Percentiles rank a stretch among this genome's conserved stretches.
These are phyloP conservation scores for Arabis hirsuta DNA, from an alignment of 345 rosid genomes.

Conservation along the genomic window DNA sequence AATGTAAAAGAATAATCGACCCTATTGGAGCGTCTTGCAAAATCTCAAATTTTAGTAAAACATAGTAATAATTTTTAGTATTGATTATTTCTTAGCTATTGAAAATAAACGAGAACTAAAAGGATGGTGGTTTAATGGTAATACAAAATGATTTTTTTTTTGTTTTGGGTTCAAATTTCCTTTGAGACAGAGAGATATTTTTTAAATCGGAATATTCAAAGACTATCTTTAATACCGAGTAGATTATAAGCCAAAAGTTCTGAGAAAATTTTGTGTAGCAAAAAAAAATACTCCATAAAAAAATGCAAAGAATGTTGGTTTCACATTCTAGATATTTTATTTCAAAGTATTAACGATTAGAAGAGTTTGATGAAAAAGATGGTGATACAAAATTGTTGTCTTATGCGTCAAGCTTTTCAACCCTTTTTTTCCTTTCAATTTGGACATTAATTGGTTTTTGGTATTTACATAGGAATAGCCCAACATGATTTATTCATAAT, in stretches of 20 bases:
- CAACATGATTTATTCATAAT: constrained; percentile 40
- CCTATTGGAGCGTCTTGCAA: constrained; percentile 34
- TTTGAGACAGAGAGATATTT: too few species aligned
- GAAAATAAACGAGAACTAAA: not conserved
- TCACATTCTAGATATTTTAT: constrained; percentile 12
- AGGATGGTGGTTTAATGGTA: too few species aligned
- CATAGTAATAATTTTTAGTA: constrained; percentile 1
- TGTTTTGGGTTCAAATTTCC: too few species aligned
- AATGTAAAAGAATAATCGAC: constrained; percentile 23
- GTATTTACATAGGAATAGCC: constrained; percentile 37
- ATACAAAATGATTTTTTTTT: too few species aligned
- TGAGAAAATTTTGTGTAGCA: not conserved
- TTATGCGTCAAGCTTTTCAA: constrained; percentile 26
- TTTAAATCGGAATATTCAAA: too few species aligned
- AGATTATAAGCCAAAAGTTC: too few species aligned
- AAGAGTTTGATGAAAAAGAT: constrained; percentile 33
- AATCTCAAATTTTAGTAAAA: constrained; percentile 12
- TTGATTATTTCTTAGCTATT: not conserved
- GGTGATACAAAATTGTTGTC: constrained; percentile 20
- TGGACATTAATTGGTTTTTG: constrained; percentile 34
- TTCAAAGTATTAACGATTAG: not conserved
- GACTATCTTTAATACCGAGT: too few species aligned
- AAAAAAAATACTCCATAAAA: not conserved
- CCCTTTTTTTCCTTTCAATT: not conserved
- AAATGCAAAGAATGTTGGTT: constrained; percentile 33